Conservation (phyloP, 139 green algal species). For the Zygnema circumcarinatum region DNA sequence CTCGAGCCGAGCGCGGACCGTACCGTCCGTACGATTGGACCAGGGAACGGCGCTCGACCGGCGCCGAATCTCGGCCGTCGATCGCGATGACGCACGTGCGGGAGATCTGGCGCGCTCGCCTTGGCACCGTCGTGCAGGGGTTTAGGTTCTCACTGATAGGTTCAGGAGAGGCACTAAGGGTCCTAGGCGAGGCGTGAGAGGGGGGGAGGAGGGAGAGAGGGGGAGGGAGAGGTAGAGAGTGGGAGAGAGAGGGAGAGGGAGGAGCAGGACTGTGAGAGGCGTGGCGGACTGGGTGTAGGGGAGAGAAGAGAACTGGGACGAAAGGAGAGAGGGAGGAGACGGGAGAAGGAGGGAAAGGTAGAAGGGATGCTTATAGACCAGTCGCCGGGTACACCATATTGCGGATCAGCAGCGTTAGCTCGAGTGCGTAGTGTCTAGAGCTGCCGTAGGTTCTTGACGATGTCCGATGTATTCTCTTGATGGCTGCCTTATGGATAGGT, state of each 20-base stretch:
- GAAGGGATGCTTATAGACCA: neutral
- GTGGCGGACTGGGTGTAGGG: neutral
- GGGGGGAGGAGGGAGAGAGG: neutral
- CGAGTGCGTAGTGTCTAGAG: too few relatives aligned
- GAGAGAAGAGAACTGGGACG: neutral
- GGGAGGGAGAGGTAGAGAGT: neutral
- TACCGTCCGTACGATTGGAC: too few relatives aligned
- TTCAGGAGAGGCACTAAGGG: neutral
- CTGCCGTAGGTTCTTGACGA: too few relatives aligned
- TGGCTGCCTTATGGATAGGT: too few relatives aligned
- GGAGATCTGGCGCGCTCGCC: too few relatives aligned
- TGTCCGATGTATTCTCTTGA: too few relatives aligned
- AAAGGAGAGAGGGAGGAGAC: neutral
- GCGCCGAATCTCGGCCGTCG: too few relatives aligned
- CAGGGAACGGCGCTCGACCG: too few relatives aligned
- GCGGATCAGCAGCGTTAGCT: neutral
- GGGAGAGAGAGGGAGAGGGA: neutral
- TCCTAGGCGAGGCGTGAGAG: neutral
- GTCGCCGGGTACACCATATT: neutral
- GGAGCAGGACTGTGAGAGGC: neutral
- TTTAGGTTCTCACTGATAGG: too few relatives aligned
- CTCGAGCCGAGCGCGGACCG: too few relatives aligned
- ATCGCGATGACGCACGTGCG: too few relatives aligned
- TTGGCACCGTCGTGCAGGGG: too few relatives aligned
- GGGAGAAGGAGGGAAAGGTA: neutral